Evolutionary conservation across 768 basidiomycete species (phyloP).

Genomic region (Auricularia heimuer): DNA sequence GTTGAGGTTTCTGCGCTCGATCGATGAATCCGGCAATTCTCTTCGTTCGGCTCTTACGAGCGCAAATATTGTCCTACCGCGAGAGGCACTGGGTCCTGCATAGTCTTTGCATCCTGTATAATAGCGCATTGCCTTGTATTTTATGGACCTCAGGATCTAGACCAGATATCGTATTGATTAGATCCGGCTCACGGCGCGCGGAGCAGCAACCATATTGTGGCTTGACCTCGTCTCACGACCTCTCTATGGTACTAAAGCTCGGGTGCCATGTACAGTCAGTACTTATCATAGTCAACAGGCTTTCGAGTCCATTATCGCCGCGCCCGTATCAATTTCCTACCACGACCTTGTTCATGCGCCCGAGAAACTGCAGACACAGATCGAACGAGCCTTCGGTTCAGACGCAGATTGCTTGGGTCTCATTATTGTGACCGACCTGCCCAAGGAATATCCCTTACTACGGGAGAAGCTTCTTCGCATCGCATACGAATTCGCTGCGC

Average conservation of each 20-base stretch:
- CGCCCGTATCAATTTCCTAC: conserved; percentile 57
- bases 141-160: neutral
- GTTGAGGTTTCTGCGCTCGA: conserved; percentile 82
- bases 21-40: conserved; percentile 75
- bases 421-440: conserved; percentile 74
- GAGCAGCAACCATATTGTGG: neutral
- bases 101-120: neutral
- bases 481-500: conserved; percentile 63
- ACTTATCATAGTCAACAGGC: conserved; percentile 1
- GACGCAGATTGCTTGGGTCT: conserved; percentile 68
- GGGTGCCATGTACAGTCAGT: neutral
- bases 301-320: conserved; percentile 24
- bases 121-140: neutral
- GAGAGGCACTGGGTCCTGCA: neutral
- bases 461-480: conserved; percentile 67
- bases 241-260: neutral
- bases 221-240: neutral
- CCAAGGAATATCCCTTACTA: conserved; percentile 46
- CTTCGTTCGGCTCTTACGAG: conserved; percentile 47
- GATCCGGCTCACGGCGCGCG: neutral
- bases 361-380: conserved; percentile 42
- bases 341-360: conserved; percentile 44
- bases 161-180: neutral
- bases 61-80: neutral
- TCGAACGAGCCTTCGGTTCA: conserved; percentile 74